phyloP scores from a whole-genome alignment of 1,284 basidiomycete species.

The Cryptococcus hybrid region DNA sequence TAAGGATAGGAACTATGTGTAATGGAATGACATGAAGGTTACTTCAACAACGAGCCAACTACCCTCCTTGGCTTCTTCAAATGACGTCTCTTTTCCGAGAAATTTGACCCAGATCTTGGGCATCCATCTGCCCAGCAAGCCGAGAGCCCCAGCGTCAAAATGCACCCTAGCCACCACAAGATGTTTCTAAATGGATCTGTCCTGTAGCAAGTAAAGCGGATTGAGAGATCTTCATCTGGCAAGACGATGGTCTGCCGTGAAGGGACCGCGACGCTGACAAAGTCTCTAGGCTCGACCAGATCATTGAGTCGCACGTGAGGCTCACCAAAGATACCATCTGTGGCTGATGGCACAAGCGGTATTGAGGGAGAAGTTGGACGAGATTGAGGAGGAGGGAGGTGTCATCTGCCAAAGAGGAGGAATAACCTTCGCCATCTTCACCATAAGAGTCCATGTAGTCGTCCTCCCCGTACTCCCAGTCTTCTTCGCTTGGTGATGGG shows the following conservation, averaged over 20 bases:
- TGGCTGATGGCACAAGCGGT: constrained; percentile 39
- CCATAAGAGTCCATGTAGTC: constrained; percentile 27
- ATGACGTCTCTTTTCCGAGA: constrained; percentile 80
- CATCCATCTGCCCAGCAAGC: constrained; percentile 88
- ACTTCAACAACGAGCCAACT: constrained; percentile 87
- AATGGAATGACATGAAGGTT: constrained; percentile 73
- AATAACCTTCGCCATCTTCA: constrained; percentile 37
- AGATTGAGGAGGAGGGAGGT: constrained; percentile 50
- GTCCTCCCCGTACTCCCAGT: constrained; percentile 46
- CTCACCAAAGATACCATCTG: constrained; percentile 48
- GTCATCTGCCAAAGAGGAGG: constrained; percentile 49
- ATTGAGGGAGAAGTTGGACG: constrained; percentile 44
- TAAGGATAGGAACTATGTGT: constrained; percentile 68
- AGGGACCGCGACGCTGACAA: constrained; percentile 30
- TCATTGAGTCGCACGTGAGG: constrained; percentile 10
- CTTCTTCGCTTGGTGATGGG: constrained; percentile 20
- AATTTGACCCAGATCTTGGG: constrained; percentile 85
- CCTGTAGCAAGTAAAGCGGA: constrained; percentile 89
- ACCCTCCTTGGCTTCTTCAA: constrained; percentile 67
- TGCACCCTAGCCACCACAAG: constrained; percentile 70
- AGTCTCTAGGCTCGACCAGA: constrained; percentile 37
- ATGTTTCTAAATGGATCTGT: constrained; percentile 62
- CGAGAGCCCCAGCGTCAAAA: constrained; percentile 69
- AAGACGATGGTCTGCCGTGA: constrained; percentile 79
- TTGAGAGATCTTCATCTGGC: constrained; percentile 84